These are phyloP conservation scores for Tetracladium maxilliforme DNA, from an alignment of 2,329 filamentous ascomycete genomes.

Conservation along the genomic window DNA sequence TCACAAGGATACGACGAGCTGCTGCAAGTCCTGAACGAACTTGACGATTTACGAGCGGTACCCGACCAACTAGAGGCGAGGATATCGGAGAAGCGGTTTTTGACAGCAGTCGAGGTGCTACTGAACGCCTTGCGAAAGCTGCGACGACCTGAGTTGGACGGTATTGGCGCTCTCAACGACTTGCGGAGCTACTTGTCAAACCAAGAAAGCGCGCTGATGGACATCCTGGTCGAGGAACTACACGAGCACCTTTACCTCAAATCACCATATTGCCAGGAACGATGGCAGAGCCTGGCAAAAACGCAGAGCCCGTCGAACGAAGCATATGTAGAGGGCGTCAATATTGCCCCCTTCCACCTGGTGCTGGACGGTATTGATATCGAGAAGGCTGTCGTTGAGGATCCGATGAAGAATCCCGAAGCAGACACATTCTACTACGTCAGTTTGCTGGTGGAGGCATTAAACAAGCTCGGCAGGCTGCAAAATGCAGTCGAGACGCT, in stretches of 20 bases:
- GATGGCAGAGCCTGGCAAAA: slow-evolving; percentile 76
- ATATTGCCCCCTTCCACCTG: slow-evolving; percentile 37
- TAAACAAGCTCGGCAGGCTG: slow-evolving; percentile 79
- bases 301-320: slow-evolving; percentile 41
- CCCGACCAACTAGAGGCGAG: slow-evolving; percentile 87
- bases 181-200: slow-evolving; percentile 79
- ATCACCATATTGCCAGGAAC: slow-evolving; percentile 90
- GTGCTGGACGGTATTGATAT: slow-evolving; percentile 47
- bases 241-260: slow-evolving; percentile 97
- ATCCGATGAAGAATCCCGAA: slow-evolving; percentile 85
- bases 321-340: slow-evolving; percentile 18
- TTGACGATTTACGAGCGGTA: slow-evolving; percentile 78
- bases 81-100: slow-evolving; percentile 91
- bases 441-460: slow-evolving; percentile 68
- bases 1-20: slow-evolving; percentile 87
- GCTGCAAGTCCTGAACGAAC: slow-evolving; percentile 65
- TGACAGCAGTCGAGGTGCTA: slow-evolving; percentile 83
- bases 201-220: slow-evolving; percentile 81
- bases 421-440: slow-evolving; percentile 93
- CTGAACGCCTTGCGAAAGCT: slow-evolving; percentile 77
- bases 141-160: slow-evolving; percentile 75
- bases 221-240: slow-evolving; percentile 92
- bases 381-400: slow-evolving; percentile 55
- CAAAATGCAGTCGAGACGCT: slow-evolving; percentile 80
- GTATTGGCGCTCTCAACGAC: slow-evolving; percentile 78